Evolutionary conservation across 208 protist species (phyloP).

Genomic region (Wallacemonas sp.): DNA sequence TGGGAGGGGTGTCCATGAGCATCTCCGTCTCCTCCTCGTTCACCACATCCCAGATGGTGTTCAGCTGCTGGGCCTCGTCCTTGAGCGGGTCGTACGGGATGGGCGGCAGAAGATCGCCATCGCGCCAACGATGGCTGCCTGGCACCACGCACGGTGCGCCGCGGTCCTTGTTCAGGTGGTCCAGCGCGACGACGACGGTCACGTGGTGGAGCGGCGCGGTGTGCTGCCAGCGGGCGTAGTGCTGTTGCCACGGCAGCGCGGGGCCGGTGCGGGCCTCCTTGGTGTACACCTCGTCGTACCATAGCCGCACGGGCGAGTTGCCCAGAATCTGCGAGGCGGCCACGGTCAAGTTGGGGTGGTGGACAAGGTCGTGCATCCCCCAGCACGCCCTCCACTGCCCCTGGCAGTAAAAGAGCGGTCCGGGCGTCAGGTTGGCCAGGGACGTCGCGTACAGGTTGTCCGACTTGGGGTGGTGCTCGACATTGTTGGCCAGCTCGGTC

Average conservation of each 20-base stretch:
- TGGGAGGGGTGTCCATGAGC: constrained; percentile 81
- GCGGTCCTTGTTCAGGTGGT: constrained; percentile 81
- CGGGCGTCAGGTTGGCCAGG: constrained; percentile 69
- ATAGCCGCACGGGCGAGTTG: constrained; percentile 77
- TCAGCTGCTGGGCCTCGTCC: constrained; percentile 76
- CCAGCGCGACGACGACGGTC: constrained; percentile 76
- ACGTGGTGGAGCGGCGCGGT: constrained; percentile 73
- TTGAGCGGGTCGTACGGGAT: constrained; percentile 67
- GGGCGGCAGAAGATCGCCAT: constrained; percentile 64
- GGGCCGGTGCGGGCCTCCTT: constrained; percentile 72
- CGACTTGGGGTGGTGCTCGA: constrained; percentile 82
- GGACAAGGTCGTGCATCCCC: constrained; percentile 89
- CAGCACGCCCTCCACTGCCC: constrained; percentile 82
- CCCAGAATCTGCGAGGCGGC: constrained; percentile 79
- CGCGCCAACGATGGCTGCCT: constrained; percentile 82
- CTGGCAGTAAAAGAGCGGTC: constrained; percentile 85
- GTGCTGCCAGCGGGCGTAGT: constrained; percentile 84
- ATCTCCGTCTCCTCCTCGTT: constrained; percentile 78
- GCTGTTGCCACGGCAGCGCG: constrained; percentile 85
- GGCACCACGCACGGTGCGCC: constrained; percentile 82
- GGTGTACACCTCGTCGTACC: constrained; percentile 87
- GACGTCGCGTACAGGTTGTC: constrained; percentile 83
- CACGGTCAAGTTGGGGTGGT: constrained; percentile 77
- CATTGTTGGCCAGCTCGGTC: constrained; percentile 81
- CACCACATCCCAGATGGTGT: constrained; percentile 84